Evolutionary conservation across 2,329 filamentous ascomycete species (phyloP), one percentile per base, ranked within the genome.

Genomic region (Apiospora pterosperma): DNA sequence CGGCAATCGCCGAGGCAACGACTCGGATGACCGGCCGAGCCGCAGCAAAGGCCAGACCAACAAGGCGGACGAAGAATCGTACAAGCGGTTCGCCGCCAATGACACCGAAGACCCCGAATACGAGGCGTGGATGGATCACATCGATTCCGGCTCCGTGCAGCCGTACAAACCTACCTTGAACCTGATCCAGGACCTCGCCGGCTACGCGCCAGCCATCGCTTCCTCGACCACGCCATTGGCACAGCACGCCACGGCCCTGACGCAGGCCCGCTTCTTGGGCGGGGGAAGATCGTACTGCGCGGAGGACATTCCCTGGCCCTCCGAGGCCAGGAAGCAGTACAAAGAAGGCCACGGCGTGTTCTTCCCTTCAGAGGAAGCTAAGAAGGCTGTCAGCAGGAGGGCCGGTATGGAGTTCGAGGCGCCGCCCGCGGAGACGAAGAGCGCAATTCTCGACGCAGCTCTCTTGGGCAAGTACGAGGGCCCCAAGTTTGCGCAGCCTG

Each of bases 191-290:
- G 69, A 74, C 28, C 74, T 82, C 52, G 66, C 69, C 31, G 78
- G 77, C 52, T 78, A 76, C 73, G 77, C 75, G 10, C 78, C 79
- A 12, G 76, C 77, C 6, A 63, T 80, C n/a, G 74, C 78, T 2
- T 74, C 68, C 36, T 28, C 70, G 23, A 66, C 71, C 44, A 71
- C 73, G 61, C 64, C 71, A 25, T 67, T 75, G 61, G 76, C 74
- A 59, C 69, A 72, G 63, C 70, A 74, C 55, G 76, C 76, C 68
- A 70, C 74, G 21, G 78, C 73, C 10, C 55, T 80, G 59, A 76
- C 76, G 19, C 72, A 74, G 67, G 77, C 80, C 72, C 75, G 79
- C 19, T 67, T 81, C 48, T 70, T 82, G 58, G 78, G 75, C 12
- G 76, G 78, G 63, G 80, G 76, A 5, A 64, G 69, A 55, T 62